Evolutionary conservation across 1,284 basidiomycete species (phyloP).

Genomic region (Puccinia brachypodii): DNA sequence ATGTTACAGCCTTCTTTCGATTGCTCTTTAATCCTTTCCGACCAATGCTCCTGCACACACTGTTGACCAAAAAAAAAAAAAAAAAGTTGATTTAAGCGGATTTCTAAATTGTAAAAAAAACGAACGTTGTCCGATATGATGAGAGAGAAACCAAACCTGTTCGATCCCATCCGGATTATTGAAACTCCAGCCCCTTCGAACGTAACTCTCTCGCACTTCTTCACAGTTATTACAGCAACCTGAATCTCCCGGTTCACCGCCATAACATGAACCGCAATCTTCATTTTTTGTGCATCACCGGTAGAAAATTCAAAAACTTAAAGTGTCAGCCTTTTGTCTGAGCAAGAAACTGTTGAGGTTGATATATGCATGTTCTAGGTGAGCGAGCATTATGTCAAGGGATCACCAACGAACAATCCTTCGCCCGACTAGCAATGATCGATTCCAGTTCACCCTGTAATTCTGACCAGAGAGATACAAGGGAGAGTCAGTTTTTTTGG

Average conservation of each 20-base stretch:
- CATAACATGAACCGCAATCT: slow-evolving; percentile 91
- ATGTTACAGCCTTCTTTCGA: slow-evolving; percentile 92
- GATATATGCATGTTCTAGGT: too few species aligned
- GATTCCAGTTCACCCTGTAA: slow-evolving; percentile 41
- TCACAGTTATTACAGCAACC: slow-evolving; percentile 95
- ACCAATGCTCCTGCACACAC: slow-evolving; percentile 93
- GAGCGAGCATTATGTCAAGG: slow-evolving; percentile 7
- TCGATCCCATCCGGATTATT: slow-evolving; percentile 84
- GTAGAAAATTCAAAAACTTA: slow-evolving; percentile 63
- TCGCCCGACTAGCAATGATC: slow-evolving; percentile 19
- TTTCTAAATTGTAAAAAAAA: background rate
- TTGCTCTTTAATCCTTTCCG: slow-evolving; percentile 87
- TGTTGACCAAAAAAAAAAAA: slow-evolving; percentile 56
- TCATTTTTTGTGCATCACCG: too few species aligned
- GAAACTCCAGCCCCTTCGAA: slow-evolving; percentile 93
- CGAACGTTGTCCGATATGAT: background rate
- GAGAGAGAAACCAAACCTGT: slow-evolving; percentile 65
- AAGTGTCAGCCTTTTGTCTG: slow-evolving; percentile 66
- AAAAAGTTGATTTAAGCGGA: background rate
- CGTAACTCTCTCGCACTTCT: slow-evolving; percentile 85
- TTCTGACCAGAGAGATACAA: slow-evolving; percentile 10
- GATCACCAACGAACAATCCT: slow-evolving; percentile 15
- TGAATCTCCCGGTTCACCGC: slow-evolving; percentile 73
- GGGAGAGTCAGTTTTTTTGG: background rate
- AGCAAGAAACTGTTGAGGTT: too few species aligned